These are phyloP conservation scores for Phytophthora palmivora DNA, from an alignment of 352 stramenopile species.

Conservation along the genomic window DNA sequence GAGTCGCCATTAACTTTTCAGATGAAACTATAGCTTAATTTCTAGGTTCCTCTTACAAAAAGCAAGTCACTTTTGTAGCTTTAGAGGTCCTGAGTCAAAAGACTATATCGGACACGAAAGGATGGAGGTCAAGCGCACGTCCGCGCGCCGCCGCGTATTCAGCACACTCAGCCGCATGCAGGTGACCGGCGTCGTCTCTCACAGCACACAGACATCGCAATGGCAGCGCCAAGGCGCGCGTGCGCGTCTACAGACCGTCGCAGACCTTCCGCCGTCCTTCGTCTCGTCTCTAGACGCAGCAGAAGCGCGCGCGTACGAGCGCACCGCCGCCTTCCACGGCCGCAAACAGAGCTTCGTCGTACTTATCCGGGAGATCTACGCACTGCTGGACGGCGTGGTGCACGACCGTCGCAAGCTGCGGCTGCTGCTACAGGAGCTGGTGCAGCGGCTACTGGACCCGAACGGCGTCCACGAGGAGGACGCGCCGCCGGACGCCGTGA, in stretches of 20 bases:
- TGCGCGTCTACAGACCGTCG: slow-evolving; percentile 54
- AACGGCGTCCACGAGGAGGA: slow-evolving; percentile 53
- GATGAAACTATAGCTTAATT: too few relatives aligned
- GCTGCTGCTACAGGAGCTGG: slow-evolving; percentile 70
- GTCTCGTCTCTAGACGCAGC: slow-evolving; percentile 52
- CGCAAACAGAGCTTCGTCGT: slow-evolving; percentile 54
- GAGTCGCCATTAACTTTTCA: slow-evolving; percentile 8
- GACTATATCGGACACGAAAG: too few relatives aligned
- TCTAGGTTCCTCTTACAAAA: too few relatives aligned
- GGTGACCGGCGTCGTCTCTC: slow-evolving; percentile 46
- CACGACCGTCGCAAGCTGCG: slow-evolving; percentile 66
- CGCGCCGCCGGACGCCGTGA: slow-evolving; percentile 27
- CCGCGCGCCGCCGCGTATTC: slow-evolving; percentile 46
- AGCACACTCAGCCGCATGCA: slow-evolving; percentile 67
- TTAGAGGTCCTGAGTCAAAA: too few relatives aligned
- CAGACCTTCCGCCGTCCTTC: slow-evolving; percentile 60
- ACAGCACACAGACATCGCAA: slow-evolving; percentile 29
- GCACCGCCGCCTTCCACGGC: slow-evolving; percentile 52
- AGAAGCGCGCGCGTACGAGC: slow-evolving; percentile 57
- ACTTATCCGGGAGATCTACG: slow-evolving; percentile 77
- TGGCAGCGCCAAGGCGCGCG: slow-evolving; percentile 50
- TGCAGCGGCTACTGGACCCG: slow-evolving; percentile 75
- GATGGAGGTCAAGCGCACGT: slow-evolving; percentile 15
- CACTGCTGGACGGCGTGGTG: slow-evolving; percentile 52
- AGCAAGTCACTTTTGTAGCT: too few relatives aligned